These are phyloP conservation scores for Gaertneriomyces semiglobifer DNA, from an alignment of 192 early-diverging fungal species.

Conservation along the genomic window DNA sequence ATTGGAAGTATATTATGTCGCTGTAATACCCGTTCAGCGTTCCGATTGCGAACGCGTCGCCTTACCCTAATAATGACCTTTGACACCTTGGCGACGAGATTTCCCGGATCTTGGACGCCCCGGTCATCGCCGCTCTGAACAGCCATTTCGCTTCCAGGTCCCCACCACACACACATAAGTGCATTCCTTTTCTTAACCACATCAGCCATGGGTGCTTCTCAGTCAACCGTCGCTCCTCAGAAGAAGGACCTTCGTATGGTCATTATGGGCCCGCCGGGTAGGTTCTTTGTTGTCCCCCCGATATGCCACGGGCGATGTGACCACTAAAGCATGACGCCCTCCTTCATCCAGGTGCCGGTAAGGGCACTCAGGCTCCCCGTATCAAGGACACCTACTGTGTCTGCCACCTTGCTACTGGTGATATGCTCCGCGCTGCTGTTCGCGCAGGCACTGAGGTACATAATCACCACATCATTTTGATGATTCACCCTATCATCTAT, in stretches of 20 bases:
- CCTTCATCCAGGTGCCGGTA: not conserved
- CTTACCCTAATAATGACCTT: too few species aligned
- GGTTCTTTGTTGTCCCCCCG: conserved; percentile 15
- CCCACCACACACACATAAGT: not conserved
- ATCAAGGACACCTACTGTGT: conserved; percentile 96
- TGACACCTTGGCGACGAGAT: too few species aligned
- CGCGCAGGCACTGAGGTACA: conserved; percentile 77
- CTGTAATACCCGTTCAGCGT: too few species aligned
- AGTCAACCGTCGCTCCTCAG: conserved; percentile 21
- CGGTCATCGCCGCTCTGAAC: too few species aligned
- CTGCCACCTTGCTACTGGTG: conserved; percentile 98
- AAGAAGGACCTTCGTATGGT: conserved; percentile 56
- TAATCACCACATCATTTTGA: not conserved
- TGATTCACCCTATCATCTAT: not conserved
- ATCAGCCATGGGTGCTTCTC: conserved; percentile 8
- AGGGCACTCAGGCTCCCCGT: conserved; percentile 84
- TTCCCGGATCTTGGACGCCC: too few species aligned
- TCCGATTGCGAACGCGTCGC: too few species aligned
- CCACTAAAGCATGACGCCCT: not conserved
- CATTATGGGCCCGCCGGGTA: conserved; percentile 91
- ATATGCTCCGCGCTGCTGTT: conserved; percentile 98
- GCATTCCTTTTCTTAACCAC: not conserved
- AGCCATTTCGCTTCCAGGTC: too few species aligned
- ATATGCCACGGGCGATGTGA: not conserved
- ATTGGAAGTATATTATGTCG: too few species aligned